These are phyloP conservation scores for Suillus subluteus DNA, from an alignment of 768 basidiomycete species.

Conservation along the genomic window DNA sequence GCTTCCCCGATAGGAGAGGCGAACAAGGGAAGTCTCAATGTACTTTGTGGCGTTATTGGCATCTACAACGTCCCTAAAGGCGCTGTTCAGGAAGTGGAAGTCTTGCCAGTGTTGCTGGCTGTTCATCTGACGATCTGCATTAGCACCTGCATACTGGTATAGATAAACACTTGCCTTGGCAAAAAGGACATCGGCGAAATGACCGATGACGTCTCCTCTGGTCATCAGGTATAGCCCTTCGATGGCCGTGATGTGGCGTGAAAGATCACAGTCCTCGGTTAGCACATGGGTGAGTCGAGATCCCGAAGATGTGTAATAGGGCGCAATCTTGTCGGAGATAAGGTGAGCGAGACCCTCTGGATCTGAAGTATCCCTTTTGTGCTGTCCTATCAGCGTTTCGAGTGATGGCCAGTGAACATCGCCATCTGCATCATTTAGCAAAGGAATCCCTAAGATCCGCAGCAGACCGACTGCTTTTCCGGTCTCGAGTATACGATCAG, in stretches of 20 bases:
- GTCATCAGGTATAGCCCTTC: slow-evolving; percentile 79
- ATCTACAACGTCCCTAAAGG: slow-evolving; percentile 69
- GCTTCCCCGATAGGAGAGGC: slow-evolving; percentile 65
- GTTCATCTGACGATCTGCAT: slow-evolving; percentile 62
- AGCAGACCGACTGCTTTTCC: slow-evolving; percentile 82
- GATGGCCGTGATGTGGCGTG: slow-evolving; percentile 62
- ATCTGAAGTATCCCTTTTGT: slow-evolving; percentile 46
- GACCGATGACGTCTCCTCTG: slow-evolving; percentile 74
- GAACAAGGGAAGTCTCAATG: slow-evolving; percentile 69
- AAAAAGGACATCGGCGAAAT: slow-evolving; percentile 76
- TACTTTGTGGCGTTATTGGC: slow-evolving; percentile 52
- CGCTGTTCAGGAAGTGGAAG: slow-evolving; percentile 82
- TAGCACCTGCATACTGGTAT: background rate
- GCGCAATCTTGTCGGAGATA: slow-evolving; percentile 66
- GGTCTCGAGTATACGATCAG: slow-evolving; percentile 60
- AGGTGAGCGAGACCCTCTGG: slow-evolving; percentile 62
- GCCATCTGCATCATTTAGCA: slow-evolving; percentile 28
- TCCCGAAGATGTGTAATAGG: slow-evolving; percentile 57
- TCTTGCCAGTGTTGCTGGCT: slow-evolving; percentile 72
- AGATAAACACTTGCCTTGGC: slow-evolving; percentile 53
- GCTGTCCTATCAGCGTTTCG: slow-evolving; percentile 39
- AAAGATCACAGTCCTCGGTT: slow-evolving; percentile 66
- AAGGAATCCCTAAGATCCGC: slow-evolving; percentile 49
- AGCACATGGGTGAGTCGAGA: slow-evolving; percentile 58
- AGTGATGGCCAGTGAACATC: slow-evolving; percentile 48